Evolutionary conservation across 2,329 filamentous ascomycete genomes (phyloP), one percentile per base, ranked within the genome.

Genomic region (Cryphonectria carpinicola): DNA sequence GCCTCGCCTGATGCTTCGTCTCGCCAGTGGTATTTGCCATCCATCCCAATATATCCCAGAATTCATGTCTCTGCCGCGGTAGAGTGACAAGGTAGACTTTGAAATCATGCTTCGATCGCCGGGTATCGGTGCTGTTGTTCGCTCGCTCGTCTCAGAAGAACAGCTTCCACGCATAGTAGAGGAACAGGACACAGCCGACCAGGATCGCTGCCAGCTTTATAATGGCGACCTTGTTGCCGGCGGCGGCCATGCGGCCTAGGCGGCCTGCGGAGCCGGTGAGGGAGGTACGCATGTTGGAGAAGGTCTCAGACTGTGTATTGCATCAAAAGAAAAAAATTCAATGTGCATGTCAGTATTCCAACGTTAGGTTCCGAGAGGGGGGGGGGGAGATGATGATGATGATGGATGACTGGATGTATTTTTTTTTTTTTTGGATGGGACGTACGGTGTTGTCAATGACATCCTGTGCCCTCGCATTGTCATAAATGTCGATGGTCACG

Each of bases 401-500:
- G 37, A 70, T 37, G 49, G 54, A 69, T 37, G 25, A 46, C 37
- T 61, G 22, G 54, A 7, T 25, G 3, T 2, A 14, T 32, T 32
- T 32, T 32, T 32, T 32, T 32, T n/a, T 28, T 28, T 19, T 39
- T 19, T 10, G 22, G 37, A 11, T 58, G 32, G 10, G 22, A 83
- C 89, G 71, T 86, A 97, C 93, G 54, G 93, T 95, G 78, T 89
- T 90, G 82, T 99, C 94, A 75, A 99, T 93, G 74, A 97, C 89
- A 75, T 92, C 89, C 77, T 98, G 95, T 76, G 93, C 89, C 71
- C 94, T 90, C 65, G 96, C 96, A 80, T 96, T 94, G 83, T 98
- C 95, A 87, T 98, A 98, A 78, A 99, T 99, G 84, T 99, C 94
- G 74, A 98, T 90, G 58, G 96, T 99, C 66, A 99, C 94, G 81